Evolutionary conservation across 345 rosid genomes (phyloP), one percentile per base, ranked within the genome.

Genomic region (Turnera subulata): DNA sequence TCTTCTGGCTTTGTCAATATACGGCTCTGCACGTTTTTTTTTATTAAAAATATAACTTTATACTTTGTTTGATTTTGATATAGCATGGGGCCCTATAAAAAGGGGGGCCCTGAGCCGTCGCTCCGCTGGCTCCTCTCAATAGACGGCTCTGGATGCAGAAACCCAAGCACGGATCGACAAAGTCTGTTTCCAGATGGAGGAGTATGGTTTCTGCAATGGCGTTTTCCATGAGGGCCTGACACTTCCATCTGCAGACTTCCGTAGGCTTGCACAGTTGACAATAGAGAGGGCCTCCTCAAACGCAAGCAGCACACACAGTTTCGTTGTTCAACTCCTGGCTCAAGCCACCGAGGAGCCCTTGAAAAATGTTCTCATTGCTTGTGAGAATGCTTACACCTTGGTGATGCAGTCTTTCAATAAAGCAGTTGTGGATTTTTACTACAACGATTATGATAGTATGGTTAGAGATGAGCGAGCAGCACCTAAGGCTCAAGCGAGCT

Each of bases 191-290:
- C 55, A 29, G 19, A 26, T 51, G 55, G 55, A 51, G n/a, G 55
- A 51, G 13, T 51, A 25, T 11, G 55, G 55, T 51, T 51, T 51
- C 22, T 51, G 55, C 39, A 25, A 25, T 20, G 5, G 20, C 7
- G 21, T 18, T 11, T 51, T 51, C 22, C 37, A 29, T 6, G 38
- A 51, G 20, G 26, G 26, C 55, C 32, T 51, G 21, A n/a, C 2
- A 51, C 25, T 6, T 33, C 10, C 55, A 3, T 5, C 15, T 8
- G n/a, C 38, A 26, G 55, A 51, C 15, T 17, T 15, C 1, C 38
- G 25, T 29, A 19, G 55, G 0, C 40, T 51, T 18, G 10, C 38
- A 51, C 38, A 32, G 10, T 3, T 29, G 26, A 33, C 55, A 17
- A 51, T 51, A 11, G 38, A 29, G 2, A 14, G n/a, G 7, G 20